Conservation (phyloP, 169 alveolate genomes). For the Cryptosporidium andersoni region DNA sequence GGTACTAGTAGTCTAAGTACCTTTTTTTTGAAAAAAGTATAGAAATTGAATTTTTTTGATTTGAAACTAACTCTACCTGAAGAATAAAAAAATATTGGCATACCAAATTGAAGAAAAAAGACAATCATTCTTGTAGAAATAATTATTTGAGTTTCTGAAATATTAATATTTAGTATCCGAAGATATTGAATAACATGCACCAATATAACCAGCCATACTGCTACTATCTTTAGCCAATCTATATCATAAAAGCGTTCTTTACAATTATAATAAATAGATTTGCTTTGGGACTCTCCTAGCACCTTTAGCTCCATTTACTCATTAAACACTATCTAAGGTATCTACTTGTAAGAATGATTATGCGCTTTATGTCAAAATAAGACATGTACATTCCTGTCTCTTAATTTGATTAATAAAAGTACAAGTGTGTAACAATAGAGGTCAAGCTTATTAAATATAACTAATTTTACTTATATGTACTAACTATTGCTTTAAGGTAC, state of each 20-base stretch:
- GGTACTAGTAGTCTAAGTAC: conserved; percentile 38
- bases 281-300: conserved; percentile 14
- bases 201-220: conserved; percentile 64
- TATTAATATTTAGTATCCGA: conserved; percentile 25
- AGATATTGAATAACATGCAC: conserved; percentile 58
- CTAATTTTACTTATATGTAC: too few relatives aligned
- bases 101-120: conserved; percentile 59
- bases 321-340: too few relatives aligned
- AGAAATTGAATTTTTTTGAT: conserved; percentile 12
- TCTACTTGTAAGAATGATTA: too few relatives aligned
- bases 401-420: too few relatives aligned
- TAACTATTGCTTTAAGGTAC: too few relatives aligned
- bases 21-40: conserved; percentile 13
- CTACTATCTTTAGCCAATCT: conserved; percentile 69
- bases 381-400: too few relatives aligned
- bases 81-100: conserved; percentile 58
- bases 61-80: conserved; percentile 63
- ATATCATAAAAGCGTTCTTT: conserved; percentile 37
- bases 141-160: conserved; percentile 22
- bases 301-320: too few relatives aligned
- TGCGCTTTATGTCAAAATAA: too few relatives aligned
- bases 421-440: too few relatives aligned
- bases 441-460: too few relatives aligned
- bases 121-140: conserved; percentile 32
- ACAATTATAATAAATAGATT: conserved; percentile 2